Base-by-base conservation (phyloP, 345 rosid species). In the Sonneratia alba region DNA sequence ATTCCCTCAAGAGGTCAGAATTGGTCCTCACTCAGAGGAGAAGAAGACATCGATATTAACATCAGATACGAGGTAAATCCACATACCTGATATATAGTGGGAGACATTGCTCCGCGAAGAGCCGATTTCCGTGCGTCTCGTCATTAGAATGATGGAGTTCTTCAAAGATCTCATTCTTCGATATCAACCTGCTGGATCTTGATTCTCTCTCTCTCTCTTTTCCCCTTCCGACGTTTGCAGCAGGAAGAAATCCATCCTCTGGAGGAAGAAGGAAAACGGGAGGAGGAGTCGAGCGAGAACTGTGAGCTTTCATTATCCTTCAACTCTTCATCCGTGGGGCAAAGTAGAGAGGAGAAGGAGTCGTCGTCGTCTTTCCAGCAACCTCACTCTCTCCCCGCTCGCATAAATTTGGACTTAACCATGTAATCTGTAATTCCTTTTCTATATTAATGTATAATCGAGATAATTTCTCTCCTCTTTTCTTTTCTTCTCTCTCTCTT, bases 231-330 rank as follows among this genome's bases (percentile, higher is more conserved):
- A 1, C 12, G 22, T n/a, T 37, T 3, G 24, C 47, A 34, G 66
- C 32, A 7, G 73, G 53, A 62, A 62, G 66, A 62, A 24, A 22
- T 59, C 27, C 21, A 12, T 59, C 3, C 47, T 32, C 51, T 34
- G 43, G 36, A 61, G 27, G 53, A 72, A 32, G 76, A 69, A 27
- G 75, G 43, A 12, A 27, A 62, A 4, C 19, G 19, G 66, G 66
- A 62, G 24, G 48, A 36, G 11, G 77, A 40, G 59, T n/a, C 19
- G 36, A 71, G 66, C 48, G 75, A 74, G 69, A 67, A 27, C 42
- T 78, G 81, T 18, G 68, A 71, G 43, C 81, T 78, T 72, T 74
- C 81, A 24, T 66, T 78, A 6, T 78, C 77, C 61, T 71, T 78
- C 19, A 62, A 47, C 42, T 67, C 69, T 7, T 66, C 75, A 7